Percentiles rank a stretch among this genome's conserved stretches.
Evolutionary conservation across 2,329 filamentous ascomycete genomes (phyloP).

Genomic region (Penicillium olsonii): DNA sequence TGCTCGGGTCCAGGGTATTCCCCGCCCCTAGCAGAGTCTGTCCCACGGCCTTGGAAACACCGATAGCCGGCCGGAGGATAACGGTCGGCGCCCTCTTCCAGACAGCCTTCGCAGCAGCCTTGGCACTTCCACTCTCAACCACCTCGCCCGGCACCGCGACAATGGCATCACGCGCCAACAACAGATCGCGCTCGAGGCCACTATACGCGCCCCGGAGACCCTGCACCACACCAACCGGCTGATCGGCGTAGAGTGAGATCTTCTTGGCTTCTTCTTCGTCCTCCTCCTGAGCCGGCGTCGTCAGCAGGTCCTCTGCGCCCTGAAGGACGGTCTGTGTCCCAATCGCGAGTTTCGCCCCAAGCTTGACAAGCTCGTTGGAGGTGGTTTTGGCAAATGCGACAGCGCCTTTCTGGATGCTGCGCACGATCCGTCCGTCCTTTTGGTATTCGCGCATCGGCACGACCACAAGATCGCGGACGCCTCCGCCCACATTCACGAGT

Average conservation of each 20-base stretch:
- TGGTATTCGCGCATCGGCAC: slow-evolving; percentile 90
- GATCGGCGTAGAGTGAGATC: slow-evolving; percentile 90
- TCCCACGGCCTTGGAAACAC: slow-evolving; percentile 82
- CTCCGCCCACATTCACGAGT: slow-evolving; percentile 85
- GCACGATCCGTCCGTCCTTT: slow-evolving; percentile 89
- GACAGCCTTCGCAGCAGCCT: slow-evolving; percentile 77
- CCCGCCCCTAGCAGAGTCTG: slow-evolving; percentile 89
- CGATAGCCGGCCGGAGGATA: slow-evolving; percentile 85
- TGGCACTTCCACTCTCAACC: slow-evolving; percentile 79
- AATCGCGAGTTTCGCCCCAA: slow-evolving; percentile 91
- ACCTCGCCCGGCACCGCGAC: slow-evolving; percentile 92
- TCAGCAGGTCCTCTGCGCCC: slow-evolving; percentile 78
- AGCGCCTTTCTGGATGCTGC: slow-evolving; percentile 89
- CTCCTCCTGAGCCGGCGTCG: slow-evolving; percentile 50
- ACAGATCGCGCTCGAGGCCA: slow-evolving; percentile 82
- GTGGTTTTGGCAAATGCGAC: slow-evolving; percentile 89
- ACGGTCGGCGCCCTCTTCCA: slow-evolving; percentile 85
- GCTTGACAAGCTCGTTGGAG: slow-evolving; percentile 87
- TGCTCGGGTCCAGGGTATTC: slow-evolving; percentile 83
- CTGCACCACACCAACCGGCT: slow-evolving; percentile 84
- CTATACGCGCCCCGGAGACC: slow-evolving; percentile 81
- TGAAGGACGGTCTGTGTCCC: slow-evolving; percentile 93
- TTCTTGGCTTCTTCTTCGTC: slow-evolving; percentile 73
- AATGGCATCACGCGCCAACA: slow-evolving; percentile 83
- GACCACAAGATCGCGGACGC: slow-evolving; percentile 81